These are phyloP conservation scores for Suillus ampliporus DNA, from an alignment of 768 basidiomycete species.

Conservation along the genomic window DNA sequence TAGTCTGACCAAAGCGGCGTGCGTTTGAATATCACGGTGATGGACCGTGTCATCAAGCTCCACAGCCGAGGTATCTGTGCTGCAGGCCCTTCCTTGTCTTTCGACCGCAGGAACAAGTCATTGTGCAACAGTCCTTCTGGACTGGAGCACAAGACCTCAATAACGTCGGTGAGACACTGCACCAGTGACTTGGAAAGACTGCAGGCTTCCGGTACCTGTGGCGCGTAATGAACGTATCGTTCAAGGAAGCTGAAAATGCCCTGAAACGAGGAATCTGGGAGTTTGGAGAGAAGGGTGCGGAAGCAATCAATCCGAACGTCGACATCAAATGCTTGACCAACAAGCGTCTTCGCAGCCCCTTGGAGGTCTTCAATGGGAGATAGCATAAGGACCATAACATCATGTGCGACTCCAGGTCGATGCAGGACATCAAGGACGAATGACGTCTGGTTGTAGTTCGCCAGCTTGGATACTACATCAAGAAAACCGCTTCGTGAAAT, in stretches of 20 bases:
- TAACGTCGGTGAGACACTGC: conserved; percentile 89
- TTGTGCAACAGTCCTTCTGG: conserved; percentile 74
- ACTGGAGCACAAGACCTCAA: conserved; percentile 83
- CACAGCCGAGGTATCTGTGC: conserved; percentile 74
- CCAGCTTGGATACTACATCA: conserved; percentile 64
- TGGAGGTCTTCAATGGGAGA: conserved; percentile 83
- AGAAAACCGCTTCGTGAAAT: conserved; percentile 67
- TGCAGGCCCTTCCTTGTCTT: conserved; percentile 51
- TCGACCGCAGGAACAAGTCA: conserved; percentile 51
- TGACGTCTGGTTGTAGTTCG: conserved; percentile 62
- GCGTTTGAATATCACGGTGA: conserved; percentile 83
- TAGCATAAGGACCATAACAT: conserved; percentile 72
- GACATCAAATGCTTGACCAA: conserved; percentile 87
- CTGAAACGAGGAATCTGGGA: conserved; percentile 67
- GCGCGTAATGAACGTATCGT: conserved; percentile 67
- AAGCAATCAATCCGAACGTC: conserved; percentile 90
- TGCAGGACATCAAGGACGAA: conserved; percentile 60
- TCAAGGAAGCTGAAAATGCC: conserved; percentile 74
- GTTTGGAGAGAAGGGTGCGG: conserved; percentile 72
- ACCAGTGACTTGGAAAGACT: conserved; percentile 89
- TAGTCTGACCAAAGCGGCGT: conserved; percentile 84
- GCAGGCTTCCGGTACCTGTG: conserved; percentile 81
- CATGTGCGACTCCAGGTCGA: conserved; percentile 58
- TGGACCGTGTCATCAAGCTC: conserved; percentile 78
- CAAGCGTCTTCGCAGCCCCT: conserved; percentile 75